Evolutionary conservation across 163 green algal species (phyloP).

Genomic region (Prototheca cutis): DNA sequence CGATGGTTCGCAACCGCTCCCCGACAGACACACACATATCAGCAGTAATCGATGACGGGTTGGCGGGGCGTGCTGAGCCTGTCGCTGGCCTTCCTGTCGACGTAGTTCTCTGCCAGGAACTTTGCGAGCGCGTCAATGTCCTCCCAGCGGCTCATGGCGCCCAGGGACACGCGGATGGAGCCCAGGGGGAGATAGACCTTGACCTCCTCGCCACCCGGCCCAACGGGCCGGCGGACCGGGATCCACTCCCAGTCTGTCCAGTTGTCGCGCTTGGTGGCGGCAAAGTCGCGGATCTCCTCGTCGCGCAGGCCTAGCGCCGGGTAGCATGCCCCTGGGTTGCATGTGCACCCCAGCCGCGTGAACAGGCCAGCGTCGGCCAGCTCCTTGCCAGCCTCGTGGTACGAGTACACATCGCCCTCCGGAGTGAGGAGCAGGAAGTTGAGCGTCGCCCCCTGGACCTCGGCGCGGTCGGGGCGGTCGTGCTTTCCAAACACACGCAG

Average conservation of each 20-base stretch:
- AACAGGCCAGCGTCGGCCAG: slow-evolving; percentile 54
- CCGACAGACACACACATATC: neutral
- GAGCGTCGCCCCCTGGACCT: slow-evolving; percentile 59
- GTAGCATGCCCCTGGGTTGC: slow-evolving; percentile 65
- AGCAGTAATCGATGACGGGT: neutral
- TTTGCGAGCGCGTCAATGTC: slow-evolving; percentile 45
- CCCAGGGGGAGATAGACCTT: slow-evolving; percentile 54
- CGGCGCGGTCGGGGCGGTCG: slow-evolving; percentile 2
- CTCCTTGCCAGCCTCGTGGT: slow-evolving; percentile 47
- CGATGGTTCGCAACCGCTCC: neutral
- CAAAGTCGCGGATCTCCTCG: slow-evolving; percentile 31
- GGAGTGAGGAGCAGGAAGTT: slow-evolving; percentile 60
- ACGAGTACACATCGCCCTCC: slow-evolving; percentile 34
- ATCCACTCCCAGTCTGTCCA: slow-evolving; percentile 67
- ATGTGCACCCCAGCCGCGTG: slow-evolving; percentile 48
- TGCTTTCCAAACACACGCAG: slow-evolving; percentile 60
- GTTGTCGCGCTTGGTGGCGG: slow-evolving; percentile 56
- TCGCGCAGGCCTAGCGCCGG: slow-evolving; percentile 35
- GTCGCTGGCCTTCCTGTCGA: slow-evolving; percentile 20
- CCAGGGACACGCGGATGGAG: slow-evolving; percentile 48
- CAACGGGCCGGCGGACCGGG: slow-evolving; percentile 29
- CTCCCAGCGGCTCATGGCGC: slow-evolving; percentile 58
- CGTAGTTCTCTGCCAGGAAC: slow-evolving; percentile 46
- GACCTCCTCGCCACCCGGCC: neutral
- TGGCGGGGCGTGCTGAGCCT: neutral